Percentiles rank a stretch among this genome's conserved stretches.
Conservation (phyloP, 139 green algal species). For the Zygnema cylindricum region DNA sequence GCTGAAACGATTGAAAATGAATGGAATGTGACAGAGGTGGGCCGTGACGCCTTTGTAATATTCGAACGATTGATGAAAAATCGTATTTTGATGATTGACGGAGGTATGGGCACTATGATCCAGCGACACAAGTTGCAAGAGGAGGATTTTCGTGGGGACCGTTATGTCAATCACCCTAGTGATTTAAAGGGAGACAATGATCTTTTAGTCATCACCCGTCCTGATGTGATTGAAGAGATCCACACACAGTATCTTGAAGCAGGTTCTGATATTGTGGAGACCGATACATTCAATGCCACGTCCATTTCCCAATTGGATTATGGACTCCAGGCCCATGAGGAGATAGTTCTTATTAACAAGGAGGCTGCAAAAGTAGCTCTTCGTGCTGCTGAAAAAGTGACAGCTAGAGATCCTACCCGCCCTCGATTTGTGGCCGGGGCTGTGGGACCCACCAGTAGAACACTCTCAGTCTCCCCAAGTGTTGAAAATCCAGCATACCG, state of each 20-base stretch:
- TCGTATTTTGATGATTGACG: conserved; percentile 95
- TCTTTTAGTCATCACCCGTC: conserved; percentile 91
- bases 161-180: conserved; percentile 76
- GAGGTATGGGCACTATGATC: conserved; percentile 95
- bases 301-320: conserved; percentile 94
- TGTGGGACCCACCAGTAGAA: conserved; percentile 96
- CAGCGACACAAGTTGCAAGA: conserved; percentile 88
- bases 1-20: neutral
- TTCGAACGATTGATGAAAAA: conserved; percentile 84
- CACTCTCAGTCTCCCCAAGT: conserved; percentile 90
- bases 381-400: conserved; percentile 55
- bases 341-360: conserved; percentile 92
- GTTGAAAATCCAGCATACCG: conserved; percentile 97
- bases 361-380: conserved; percentile 84
- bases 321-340: conserved; percentile 81
- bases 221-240: conserved; percentile 92
- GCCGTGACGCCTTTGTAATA: conserved; percentile 69
- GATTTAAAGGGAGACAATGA: conserved; percentile 99
- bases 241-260: conserved; percentile 88
- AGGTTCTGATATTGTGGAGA: conserved; percentile 97
- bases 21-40: conserved; percentile 35
- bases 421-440: conserved; percentile 92
- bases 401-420: conserved; percentile 72
- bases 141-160: conserved; percentile 82
- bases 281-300: conserved; percentile 98